Conservation (phyloP, 2,329 filamentous ascomycete species). For the Metarhizium humberi region DNA sequence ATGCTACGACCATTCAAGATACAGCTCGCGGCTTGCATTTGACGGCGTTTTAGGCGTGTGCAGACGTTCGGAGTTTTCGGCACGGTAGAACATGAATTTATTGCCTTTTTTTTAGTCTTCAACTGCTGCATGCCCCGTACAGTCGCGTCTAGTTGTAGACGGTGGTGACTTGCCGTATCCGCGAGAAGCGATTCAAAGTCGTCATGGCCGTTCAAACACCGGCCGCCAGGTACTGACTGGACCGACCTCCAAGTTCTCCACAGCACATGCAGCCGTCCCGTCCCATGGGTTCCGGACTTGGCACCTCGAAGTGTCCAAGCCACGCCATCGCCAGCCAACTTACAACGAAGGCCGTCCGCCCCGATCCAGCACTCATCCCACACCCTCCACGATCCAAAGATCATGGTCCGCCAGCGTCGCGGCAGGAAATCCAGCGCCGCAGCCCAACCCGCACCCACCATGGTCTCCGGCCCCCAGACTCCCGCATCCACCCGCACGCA, state of each 20-base stretch:
- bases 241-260: too few species aligned
- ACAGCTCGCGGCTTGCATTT: conserved; percentile 5
- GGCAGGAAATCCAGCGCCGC: neutral
- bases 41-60: conserved; percentile 9
- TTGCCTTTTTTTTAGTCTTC: too few species aligned
- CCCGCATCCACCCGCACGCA: conserved; percentile 21
- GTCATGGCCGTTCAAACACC: too few species aligned
- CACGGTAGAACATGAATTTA: neutral
- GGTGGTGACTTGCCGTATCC: neutral
- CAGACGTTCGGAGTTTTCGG: neutral
- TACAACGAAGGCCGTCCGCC: too few species aligned
- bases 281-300: too few species aligned
- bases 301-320: too few species aligned
- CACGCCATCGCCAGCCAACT: too few species aligned
- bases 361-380: too few species aligned
- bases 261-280: too few species aligned
- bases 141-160: too few species aligned
- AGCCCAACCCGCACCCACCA: conserved; percentile 1
- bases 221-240: too few species aligned
- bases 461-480: conserved; percentile 7
- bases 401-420: conserved; percentile 21
- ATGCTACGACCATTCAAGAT: neutral
- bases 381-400: neutral
- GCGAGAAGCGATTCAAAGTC: too few species aligned
- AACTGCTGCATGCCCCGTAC: neutral